Base-by-base conservation (phyloP, 108 stramenopile genomes). In the Epithemia pelagica region DNA sequence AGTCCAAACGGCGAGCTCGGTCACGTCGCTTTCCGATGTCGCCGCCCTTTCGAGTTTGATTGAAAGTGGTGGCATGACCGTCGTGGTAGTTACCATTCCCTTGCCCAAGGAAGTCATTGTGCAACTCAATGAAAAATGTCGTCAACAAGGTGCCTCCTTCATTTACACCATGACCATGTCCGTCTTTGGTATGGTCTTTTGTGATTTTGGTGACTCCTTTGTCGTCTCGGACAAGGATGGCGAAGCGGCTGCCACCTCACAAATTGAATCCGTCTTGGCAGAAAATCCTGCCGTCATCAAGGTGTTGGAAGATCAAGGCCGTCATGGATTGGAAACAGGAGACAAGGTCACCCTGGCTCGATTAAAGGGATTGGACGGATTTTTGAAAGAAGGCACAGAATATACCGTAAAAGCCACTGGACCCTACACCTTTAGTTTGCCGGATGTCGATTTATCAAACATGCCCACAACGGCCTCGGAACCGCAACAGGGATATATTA, bases 281-380 rank as follows among this genome's bases (percentile, higher is more conserved):
- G 80, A 79, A 29, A 84, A 89, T 57, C 83, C 87, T 0, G 93
- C 90, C 2, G 77, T 93, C 25, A 92, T 98, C 70, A 97, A 97
- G 54, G 94, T 95, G 15, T 69, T 97, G 77, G 96, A 98, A 62
- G 97, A 98, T 72, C 95, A 96, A 62, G 93, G 93, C 2, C 83
- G 98, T 65, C 97, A 98, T 78, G 96, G 96, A 60, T 68, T 99
- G 28, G 94, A 93, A 61, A 89, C 92, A 5, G 99, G 99, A 22
- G 97, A 98, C 75, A 73, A 77, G 30, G 96, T 98, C 20, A 85
- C 77, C 18, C 92, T 98, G 82, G 82, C 92, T 30, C 87, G 87
- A 59, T 77, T 95, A 57, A 79, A 89, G 79, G 97, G 96, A 30
- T 52, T 87, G 23, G 70, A 80, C 31, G 87, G 87, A 20, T 46